Evolutionary conservation across 257 asterid genomes (phyloP).

Genomic region (Nicotiana noctiflora): DNA sequence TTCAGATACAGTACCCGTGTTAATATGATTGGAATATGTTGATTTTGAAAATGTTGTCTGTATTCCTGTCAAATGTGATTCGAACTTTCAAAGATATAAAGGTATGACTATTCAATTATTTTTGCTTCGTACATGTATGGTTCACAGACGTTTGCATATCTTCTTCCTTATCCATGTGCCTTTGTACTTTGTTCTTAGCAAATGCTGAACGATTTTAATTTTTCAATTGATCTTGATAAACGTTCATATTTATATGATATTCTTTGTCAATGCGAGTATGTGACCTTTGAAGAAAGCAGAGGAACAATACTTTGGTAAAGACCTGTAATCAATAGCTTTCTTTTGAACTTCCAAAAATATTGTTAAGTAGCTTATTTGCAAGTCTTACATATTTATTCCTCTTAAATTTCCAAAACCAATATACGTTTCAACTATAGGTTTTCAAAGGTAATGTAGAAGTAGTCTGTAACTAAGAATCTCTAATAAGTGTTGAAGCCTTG

Average conservation of each 20-base stretch:
- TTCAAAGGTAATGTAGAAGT: no score
- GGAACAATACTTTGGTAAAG: not conserved
- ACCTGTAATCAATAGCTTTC: not conserved
- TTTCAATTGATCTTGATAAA: not conserved
- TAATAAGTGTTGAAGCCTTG: no score
- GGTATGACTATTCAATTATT: not conserved
- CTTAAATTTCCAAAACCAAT: no score
- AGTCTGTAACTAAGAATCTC: no score
- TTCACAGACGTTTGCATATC: not conserved
- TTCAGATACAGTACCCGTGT: constrained; percentile 1
- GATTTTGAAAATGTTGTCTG: not conserved
- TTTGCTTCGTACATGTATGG: not conserved
- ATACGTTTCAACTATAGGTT: no score
- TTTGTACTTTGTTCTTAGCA: not conserved
- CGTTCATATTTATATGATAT: no score
- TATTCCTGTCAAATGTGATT: not conserved
- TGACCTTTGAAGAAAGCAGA: not conserved
- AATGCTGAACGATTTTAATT: not conserved
- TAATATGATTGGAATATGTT: constrained; percentile 6
- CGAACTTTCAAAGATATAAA: not conserved
- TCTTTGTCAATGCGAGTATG: not conserved
- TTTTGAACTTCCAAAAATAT: no score
- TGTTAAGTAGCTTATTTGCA: no score
- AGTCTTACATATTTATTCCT: no score
- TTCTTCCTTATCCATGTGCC: not conserved